Evolutionary conservation across 345 rosid species (phyloP), one percentile per base, ranked within the genome.

Genomic region (Lepidium sativum): DNA sequence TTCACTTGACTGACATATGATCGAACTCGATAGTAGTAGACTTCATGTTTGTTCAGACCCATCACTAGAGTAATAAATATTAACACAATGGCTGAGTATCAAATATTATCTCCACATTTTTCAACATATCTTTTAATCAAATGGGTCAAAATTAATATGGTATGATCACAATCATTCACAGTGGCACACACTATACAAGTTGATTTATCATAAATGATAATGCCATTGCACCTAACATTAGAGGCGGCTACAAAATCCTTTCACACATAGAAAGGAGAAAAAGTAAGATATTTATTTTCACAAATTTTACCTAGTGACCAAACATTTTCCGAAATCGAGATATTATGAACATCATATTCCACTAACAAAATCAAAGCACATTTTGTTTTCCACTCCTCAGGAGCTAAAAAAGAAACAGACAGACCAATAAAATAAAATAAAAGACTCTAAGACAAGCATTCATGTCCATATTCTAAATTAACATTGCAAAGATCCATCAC

Each of bases 401-500:
- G n/a, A 63, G 51, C 9, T n/a, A 3, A 27, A 11, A 2, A 31
- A 10, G 27, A 43, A 33, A 62, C 39, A 15, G 65, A 49, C 47
- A 57, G 4, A 31, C 45, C 23, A 16, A 38, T 18, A 54, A 42
- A 60, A 55, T 63, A 56, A 71, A 40, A 40, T 54, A 40, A 15
- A 56, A 41, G 49, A 72, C 55, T 65, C 29, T 25, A 55, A 27
- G 43, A 64, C 66, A 72, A 65, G 29, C 67, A 72, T 65, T 17
- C 67, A 65, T 65, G 55, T 50, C 72, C 63, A 49, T 14, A 23
- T 17, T 49, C 51, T 47, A 59, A 27, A 65, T 41, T 57, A 65
- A 41, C 45, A 66, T 43, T 59, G 66, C 68, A 34, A 6, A 54
- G 31, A 6, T 27, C 31, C 6, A 67, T 84, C 82, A 94, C 99